phyloP scores from a whole-genome alignment of 2,329 filamentous ascomycete species.

The Colletotrichum sp. region DNA sequence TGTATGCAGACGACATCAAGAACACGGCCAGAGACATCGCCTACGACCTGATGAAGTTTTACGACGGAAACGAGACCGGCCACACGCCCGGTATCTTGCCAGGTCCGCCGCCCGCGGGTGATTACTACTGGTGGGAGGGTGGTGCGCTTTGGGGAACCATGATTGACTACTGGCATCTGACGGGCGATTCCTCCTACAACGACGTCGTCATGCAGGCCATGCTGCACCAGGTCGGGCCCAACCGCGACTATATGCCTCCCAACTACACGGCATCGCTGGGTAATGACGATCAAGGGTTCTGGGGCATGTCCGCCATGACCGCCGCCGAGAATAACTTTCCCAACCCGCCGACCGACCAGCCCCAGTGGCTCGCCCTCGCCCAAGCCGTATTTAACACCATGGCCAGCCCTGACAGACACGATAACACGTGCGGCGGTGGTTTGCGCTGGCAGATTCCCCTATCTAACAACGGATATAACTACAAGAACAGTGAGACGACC shows the following conservation, averaged over 20 bases:
- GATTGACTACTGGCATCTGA: conserved; percentile 74
- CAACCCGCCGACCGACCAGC: conserved; percentile 57
- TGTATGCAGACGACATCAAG: conserved; percentile 49
- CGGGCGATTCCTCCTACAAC: conserved; percentile 70
- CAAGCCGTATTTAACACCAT: conserved; percentile 73
- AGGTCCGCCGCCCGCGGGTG: conserved; percentile 52
- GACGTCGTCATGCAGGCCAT: conserved; percentile 60
- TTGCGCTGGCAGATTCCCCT: conserved; percentile 80
- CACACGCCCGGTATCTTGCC: conserved; percentile 62
- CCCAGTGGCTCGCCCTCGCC: conserved; percentile 69
- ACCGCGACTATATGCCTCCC: conserved; percentile 63
- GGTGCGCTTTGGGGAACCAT: conserved; percentile 72
- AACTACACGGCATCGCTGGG: conserved; percentile 66
- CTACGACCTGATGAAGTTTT: conserved; percentile 55
- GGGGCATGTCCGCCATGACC: conserved; percentile 71
- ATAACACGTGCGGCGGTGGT: conserved; percentile 70
- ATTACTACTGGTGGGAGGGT: conserved; percentile 80
- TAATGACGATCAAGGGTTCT: conserved; percentile 74
- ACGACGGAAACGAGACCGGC: conserved; percentile 56
- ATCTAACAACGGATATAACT: conserved; percentile 77
- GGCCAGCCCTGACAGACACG: conserved; percentile 67
- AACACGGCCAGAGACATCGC: conserved; percentile 50
- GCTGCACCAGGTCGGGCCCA: conserved; percentile 61
- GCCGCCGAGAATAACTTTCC: conserved; percentile 70
- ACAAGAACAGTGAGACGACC: conserved; percentile 64